Conservation (phyloP, 306 rosid species). For the Castanea sativa region DNA sequence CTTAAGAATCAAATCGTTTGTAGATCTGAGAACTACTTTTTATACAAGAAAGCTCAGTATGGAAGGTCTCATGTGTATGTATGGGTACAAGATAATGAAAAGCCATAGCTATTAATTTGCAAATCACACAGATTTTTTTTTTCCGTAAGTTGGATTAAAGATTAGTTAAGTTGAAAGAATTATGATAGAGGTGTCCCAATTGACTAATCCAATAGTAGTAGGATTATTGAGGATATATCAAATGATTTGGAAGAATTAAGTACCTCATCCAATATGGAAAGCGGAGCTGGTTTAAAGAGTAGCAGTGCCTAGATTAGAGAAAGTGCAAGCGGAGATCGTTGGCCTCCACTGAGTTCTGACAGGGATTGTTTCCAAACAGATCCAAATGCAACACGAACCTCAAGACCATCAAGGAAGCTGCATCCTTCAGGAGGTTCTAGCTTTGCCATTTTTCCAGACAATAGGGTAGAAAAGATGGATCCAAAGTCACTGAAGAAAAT, state of each 20-base stretch:
- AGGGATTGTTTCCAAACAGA: conserved; percentile 96
- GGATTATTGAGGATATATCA: not conserved
- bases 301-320: conserved; percentile 90
- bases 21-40: not conserved
- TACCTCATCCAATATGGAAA: conserved; percentile 95
- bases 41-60: not conserved
- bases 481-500: conserved; percentile 79
- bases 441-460: conserved; percentile 94
- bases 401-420: conserved; percentile 93
- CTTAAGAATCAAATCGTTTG: conserved; percentile 2
- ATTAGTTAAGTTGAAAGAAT: not conserved
- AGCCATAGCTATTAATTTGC: not conserved
- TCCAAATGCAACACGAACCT: conserved; percentile 97
- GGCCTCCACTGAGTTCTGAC: conserved; percentile 98
- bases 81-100: not conserved
- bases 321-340: conserved; percentile 94
- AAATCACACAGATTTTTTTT: not conserved
- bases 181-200: not conserved
- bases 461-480: conserved; percentile 87
- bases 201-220: not conserved
- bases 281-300: conserved; percentile 97
- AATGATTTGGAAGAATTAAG: conserved; percentile 1
- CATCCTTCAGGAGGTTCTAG: conserved; percentile 95
- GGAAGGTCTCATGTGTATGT: not conserved
- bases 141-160: not conserved